Base-by-base conservation (phyloP, 1,139 yeast genomes). In the Nakaseomyces kungkrabaensis region DNA sequence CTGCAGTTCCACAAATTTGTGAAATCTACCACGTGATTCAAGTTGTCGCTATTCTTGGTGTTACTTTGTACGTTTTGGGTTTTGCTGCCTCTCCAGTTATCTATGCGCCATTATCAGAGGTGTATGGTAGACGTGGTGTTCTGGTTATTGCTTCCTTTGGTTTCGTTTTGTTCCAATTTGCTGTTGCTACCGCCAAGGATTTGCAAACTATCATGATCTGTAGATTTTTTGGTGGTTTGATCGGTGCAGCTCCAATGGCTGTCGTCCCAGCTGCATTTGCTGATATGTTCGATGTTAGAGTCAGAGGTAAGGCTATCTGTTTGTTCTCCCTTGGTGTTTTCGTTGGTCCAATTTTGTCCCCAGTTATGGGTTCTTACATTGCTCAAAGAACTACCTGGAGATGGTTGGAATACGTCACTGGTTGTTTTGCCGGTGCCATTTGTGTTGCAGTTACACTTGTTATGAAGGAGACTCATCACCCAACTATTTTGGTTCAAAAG, bases 211-310 rank as follows among this genome's bases (percentile, higher is more conserved):
- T 85, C 52, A 66, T 86, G 71, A 67, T 86, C 43, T 78, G 87
- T 65, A 75, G 95, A 53, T 86, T 85, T 65, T 82, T 86, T 62
- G 79, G 81, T 36, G 95, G 95, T 40, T 74, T 81, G 56, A 67
- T 81, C 50, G 95, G 94, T 53, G 86, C 92, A 17, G 86, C 92
- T 7, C 85, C 94, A 0, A 66, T 87, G 62, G 92, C 85, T 22
- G 86, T 85, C 38, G 89, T 85, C 7, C 95, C 94, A 26, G 95
- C 94, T 32, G 77, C 85, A 0, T 81, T 85, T 72, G 82, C 92
- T 4, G 96, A 87, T 63, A 72, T 85, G 71, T 85, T 78, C 62
- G 75, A 75, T 54, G 77, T 81, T 51, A 65, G 65, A 29, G 59
- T 72, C 11, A 76, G 96, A 65, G 95, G 95, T 56, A 76, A 74